Base-by-base conservation (phyloP, 2,329 filamentous ascomycete species). In the Arthrobotrys conoides region DNA sequence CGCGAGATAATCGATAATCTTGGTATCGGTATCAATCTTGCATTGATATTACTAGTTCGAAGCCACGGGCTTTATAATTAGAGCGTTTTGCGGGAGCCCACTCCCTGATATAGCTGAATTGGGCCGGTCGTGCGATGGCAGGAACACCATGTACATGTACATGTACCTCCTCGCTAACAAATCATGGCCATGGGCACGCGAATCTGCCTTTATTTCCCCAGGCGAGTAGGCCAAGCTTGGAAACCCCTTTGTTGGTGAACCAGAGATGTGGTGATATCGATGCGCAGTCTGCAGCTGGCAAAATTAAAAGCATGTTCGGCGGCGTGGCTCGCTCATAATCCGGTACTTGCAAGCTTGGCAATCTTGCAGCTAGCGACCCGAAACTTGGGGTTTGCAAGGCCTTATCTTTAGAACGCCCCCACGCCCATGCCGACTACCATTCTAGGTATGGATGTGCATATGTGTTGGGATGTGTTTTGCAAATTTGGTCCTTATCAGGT, bases 351-450 rank as follows among this genome's bases (percentile, higher is more conserved):
- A n/a, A n/a, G n/a, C n/a, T n/a, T 72, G 59, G 59, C 69, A 72
- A 48, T 30, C 69, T 61, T 71, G 48, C 69, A 63, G 55, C 55
- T 65, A 65, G 48, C n/a, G 70, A 59, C 49, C 70, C 70, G 27
- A 72, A 46, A 57, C 63, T 64, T 65, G 55, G 68, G 36, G 53
- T 70, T 64, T 63, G 12, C 67, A n/a, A 27, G 24, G 53, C 41
- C 71, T 75, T 75, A 75, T 75, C 71, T 75, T 46, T 27, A n/a
- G 61, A 57, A 44, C 9, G 30, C 71, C 71, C 71, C 63, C 71
- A 69, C 71, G 57, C 63, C 48, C 27, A 30, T 30, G 27, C 27
- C 27, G 51, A 30, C 63, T 75, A 38, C 71, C 71, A 53, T 68
- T 68, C 71, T 69, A 8, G 64, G 64, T 48, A 75, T 53, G 22